Base-by-base conservation (phyloP, 371 early-diverging fungal genomes). In the Apophysomyces variabilis region DNA sequence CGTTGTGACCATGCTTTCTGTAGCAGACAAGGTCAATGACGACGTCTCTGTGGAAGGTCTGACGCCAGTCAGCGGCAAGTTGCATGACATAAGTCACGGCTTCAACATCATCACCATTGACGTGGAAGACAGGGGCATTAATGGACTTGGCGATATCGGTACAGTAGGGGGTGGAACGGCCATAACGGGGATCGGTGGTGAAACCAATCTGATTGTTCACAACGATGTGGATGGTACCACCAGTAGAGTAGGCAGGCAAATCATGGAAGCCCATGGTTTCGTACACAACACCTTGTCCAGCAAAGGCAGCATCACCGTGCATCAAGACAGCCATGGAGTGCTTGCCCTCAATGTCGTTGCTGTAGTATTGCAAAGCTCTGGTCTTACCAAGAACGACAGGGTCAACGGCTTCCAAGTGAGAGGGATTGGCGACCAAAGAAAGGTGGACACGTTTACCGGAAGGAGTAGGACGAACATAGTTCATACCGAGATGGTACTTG, bases 181-280 rank as follows among this genome's bases (percentile, higher is more conserved):
- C 87, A 77, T 92, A 94, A 59, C 95, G 91, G 39, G 98, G 96
- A 75, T 97, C 96, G 32, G 98, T 98, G 32, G 99, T 99, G 84
- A 96, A 99, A 60, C 99, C 99, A 63, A 99, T 93, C 83, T 99
- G 99, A 88, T 99, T 99, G 89, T 99, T 99, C 75, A 96, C 95
- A 58, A 99, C 92, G 70, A 98, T 91, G 84, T 99, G 99, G 66
- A 99, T 86, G 21, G 97, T 95, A 61, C 99, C 99, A 66, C 98
- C 98, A 38, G 95, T 95, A 56, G 94, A 89, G 86, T 96, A 99
- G 45, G 89, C 87, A 18, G 98, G 97, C 60, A 99, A 83, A 68
- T 97, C 96, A 67, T 91, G 89, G 85, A 98, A 92, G 41, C 97
- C 98, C 68, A 98, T 84, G 38, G 99, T 97, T 79, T 98, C 98